phyloP scores from a whole-genome alignment of 176 grass and related monocot species.

The Eragrostis nindensis region DNA sequence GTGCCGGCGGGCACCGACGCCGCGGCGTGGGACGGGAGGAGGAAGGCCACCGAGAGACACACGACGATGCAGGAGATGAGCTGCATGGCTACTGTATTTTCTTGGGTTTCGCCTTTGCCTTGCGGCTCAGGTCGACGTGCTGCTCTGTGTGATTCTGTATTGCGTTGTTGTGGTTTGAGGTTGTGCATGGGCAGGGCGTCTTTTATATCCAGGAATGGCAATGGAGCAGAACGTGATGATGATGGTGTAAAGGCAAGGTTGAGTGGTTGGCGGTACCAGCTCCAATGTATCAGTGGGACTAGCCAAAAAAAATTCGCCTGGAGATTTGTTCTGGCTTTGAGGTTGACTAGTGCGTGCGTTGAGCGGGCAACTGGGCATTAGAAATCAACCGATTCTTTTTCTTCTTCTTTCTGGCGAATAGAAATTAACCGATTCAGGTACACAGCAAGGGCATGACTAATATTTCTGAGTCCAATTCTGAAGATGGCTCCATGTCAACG shows the following conservation, averaged over 20 bases:
- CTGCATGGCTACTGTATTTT: slow-evolving; percentile 31
- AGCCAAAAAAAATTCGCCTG: background rate
- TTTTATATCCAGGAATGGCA: slow-evolving; percentile 22
- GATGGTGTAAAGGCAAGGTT: slow-evolving; percentile 32
- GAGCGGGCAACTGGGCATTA: background rate
- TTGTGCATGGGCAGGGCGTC: slow-evolving; percentile 42
- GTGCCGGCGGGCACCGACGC: slow-evolving; percentile 46
- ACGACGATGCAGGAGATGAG: slow-evolving; percentile 3
- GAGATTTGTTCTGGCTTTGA: background rate
- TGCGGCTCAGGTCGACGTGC: background rate
- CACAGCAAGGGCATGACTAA: background rate
- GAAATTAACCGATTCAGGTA: background rate
- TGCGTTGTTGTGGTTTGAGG: slow-evolving; percentile 3
- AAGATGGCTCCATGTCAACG: background rate
- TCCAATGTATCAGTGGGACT: slow-evolving; percentile 46
- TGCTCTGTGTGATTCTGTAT: background rate
- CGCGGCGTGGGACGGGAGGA: slow-evolving; percentile 21
- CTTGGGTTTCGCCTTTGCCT: slow-evolving; percentile 1
- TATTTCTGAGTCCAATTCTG: background rate
- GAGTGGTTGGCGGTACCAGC: slow-evolving; percentile 53
- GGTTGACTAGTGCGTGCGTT: background rate
- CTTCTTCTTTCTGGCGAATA: too few relatives aligned
- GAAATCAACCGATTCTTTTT: background rate
- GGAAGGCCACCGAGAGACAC: slow-evolving; percentile 19
- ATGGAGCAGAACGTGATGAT: slow-evolving; percentile 44